Conservation (phyloP, 441 rosid genomes). For the Corymbia citriodora region DNA sequence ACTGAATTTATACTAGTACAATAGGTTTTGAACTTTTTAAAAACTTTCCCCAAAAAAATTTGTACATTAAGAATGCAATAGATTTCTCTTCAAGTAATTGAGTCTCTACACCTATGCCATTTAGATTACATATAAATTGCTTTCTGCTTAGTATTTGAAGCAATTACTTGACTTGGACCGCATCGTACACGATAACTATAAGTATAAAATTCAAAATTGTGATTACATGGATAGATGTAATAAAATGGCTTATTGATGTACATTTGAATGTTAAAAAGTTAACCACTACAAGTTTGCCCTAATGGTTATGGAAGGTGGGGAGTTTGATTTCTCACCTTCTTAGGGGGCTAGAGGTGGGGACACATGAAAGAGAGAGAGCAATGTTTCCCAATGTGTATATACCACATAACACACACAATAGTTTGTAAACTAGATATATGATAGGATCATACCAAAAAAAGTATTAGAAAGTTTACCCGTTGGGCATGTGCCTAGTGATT, state of each 20-base stretch:
- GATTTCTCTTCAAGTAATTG: background rate
- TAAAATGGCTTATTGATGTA: background rate
- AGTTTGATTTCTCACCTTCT: no score
- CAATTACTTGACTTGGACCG: background rate
- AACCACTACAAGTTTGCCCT: background rate
- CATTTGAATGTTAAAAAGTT: no score
- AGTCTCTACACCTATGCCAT: background rate
- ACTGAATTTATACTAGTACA: rapidly evolving
- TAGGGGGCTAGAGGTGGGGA: no score
- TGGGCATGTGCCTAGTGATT: no score
- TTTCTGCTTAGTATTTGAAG: background rate
- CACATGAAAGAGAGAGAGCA: no score
- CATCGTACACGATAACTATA: background rate
- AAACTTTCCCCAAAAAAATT: background rate
- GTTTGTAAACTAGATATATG: no score
- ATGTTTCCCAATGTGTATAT: no score
- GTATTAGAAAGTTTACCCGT: no score
- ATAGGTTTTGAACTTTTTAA: no score
- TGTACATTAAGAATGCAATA: background rate
- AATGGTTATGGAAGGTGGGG: no score
- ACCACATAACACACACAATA: no score
- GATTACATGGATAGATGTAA: background rate
- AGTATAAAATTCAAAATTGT: background rate
- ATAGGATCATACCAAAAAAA: no score
- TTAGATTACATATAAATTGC: background rate